Conservation (phyloP, 768 basidiomycete genomes). For the Leccinellum luteum region DNA sequence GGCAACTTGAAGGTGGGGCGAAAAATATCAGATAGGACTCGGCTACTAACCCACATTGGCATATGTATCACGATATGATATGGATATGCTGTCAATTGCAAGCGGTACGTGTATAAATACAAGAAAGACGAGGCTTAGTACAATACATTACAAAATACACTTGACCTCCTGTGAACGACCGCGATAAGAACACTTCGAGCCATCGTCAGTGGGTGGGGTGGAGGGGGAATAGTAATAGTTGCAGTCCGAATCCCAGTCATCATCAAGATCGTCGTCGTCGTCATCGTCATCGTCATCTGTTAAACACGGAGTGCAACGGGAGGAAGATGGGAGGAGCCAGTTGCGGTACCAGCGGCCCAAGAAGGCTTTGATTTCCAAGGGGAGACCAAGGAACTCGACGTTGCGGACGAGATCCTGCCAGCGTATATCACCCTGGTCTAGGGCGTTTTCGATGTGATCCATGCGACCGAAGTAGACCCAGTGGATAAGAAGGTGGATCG, state of each 20-base stretch:
- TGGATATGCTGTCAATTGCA: no score
- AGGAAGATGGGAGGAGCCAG: conserved; percentile 49
- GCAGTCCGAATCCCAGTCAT: conserved; percentile 26
- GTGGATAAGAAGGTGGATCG: conserved; percentile 69
- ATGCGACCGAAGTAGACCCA: conserved; percentile 83
- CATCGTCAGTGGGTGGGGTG: conserved; percentile 40
- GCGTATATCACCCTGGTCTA: conserved; percentile 60
- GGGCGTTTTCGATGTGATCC: conserved; percentile 60
- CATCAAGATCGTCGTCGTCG: conserved; percentile 22
- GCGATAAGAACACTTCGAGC: conserved; percentile 6
- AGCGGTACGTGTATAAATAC: no score
- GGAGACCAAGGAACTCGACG: conserved; percentile 82
- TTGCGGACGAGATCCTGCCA: conserved; percentile 91
- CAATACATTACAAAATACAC: background rate
- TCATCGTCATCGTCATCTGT: conserved; percentile 24
- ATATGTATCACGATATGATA: no score
- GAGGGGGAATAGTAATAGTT: conserved; percentile 26
- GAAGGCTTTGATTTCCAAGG: conserved; percentile 72
- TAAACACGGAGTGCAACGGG: conserved; percentile 20
- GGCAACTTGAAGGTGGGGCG: no score
- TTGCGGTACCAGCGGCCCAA: conserved; percentile 71
- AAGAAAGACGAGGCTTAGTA: no score
- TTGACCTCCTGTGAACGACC: background rate
- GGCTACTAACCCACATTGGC: background rate
- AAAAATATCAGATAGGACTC: background rate